Evolutionary conservation across 2,329 filamentous ascomycete genomes (phyloP), one percentile per base, ranked within the genome.

Genomic region (Alternaria sp.): DNA sequence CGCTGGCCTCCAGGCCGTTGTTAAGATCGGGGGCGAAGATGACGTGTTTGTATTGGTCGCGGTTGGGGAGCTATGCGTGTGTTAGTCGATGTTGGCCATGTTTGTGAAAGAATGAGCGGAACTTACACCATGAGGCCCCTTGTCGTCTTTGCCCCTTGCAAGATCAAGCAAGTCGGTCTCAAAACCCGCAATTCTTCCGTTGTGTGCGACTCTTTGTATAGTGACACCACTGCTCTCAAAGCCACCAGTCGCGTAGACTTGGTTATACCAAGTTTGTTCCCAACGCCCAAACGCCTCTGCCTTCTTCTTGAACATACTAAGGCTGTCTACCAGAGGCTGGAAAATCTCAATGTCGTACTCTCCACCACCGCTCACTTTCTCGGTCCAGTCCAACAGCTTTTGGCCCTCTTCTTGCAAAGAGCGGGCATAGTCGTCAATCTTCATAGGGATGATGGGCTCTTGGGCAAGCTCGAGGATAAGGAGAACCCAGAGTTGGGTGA

Each of bases 21-120:
- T 92, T 94, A 3, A 87, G 82, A 72, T 92, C 87, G 0, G 95
- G 95, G 2, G 91, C 94, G 75, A 94, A 96, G 57, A 99, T 81
- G 73, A 96, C 86, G 79, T 97, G 95, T 78, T 96, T 97, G 84
- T 93, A 99, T 80, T 98, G 95, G 5, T 91, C 91, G 65, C 94
- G 89, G 69, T 92, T 92, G 39, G 92, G 91, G 5, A 96, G 86
- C 76, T 78, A 51, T 54, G 7, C 3, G 24, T 34, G 12, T 14
- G 5, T 28, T 39, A 38, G 24, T 49, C 14, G 7, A 7, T n/a
- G 9, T 14, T 11, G 8, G 46, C n/a, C 22, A 20, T 3, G 39
- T 12, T 4, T 20, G 8, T 7, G 5, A 24, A n/a, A 14, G 24
- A 7, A 24, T 16, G 41, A 34, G 22, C 34, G n/a, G 7, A 41